Base-by-base conservation (phyloP, 805 yeast genomes). In the Teunomyces aglyptinius region DNA sequence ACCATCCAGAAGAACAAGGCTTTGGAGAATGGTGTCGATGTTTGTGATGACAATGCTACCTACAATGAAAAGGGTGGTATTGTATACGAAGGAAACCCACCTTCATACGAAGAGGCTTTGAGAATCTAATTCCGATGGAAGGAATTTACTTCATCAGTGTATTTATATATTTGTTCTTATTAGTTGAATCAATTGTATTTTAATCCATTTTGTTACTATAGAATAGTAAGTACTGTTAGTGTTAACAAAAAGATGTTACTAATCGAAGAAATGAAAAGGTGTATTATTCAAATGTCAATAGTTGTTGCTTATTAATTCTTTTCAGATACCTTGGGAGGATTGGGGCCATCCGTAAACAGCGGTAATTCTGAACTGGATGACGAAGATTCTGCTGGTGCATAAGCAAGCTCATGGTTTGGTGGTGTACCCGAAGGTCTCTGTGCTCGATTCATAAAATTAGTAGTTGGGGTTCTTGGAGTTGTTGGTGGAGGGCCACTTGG, bases 81-180 rank as follows among this genome's bases (percentile, higher is more conserved):
- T 16, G 62, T 60, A 5, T 82, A 73, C 55, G 70, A 77, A 22
- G 88, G 85, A 33, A 79, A 81, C 44, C 94, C 94, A 43, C 94
- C 94, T 3, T 78, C 79, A 41, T 86, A 80, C 60, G 84, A 80
- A 56, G 77, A 72, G 54, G 71, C 74, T 31, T 58, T 76, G 48
- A 71, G 64, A 49, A 59, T 66, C 29, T 73, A 60, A 52, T 43
- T 39, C 16, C 26, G 12, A 22, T 24, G 6, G 20, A 20, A 15
- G 42, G 16, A 11, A n/a, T 28, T 7, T 43, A 6, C 10, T 26
- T 20, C 11, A 13, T 13, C 22, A 35, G 10, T n/a, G 18, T 43
- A 16, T 43, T 35, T 24, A 26, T 19, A 22, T 34, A 15, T 34
- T 19, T 24, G 38, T 29, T 11, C 32, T 33, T 20, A 31, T 22